A percentile compares a stretch with the other conserved stretches of the same genome.
phyloP scores from a whole-genome alignment of 176 grass and related monocot species.

The Carex kokanica region DNA sequence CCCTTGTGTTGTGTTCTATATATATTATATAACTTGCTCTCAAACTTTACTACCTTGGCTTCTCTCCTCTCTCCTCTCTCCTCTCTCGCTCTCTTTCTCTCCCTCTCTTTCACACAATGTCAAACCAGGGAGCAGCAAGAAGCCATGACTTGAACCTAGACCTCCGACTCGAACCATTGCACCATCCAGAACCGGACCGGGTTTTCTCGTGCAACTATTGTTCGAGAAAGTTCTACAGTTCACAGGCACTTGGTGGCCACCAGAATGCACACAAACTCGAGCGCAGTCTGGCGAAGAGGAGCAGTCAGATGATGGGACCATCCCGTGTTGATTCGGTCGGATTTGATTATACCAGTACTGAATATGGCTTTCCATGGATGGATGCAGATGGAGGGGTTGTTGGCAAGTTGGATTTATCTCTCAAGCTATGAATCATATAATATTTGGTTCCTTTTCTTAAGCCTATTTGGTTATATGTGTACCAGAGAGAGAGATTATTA shows the following conservation, averaged over 20 bases:
- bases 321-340: background rate
- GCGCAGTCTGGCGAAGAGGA: slow-evolving; percentile 74
- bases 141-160: slow-evolving; percentile 45
- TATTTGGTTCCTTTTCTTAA: background rate
- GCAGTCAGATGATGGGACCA: slow-evolving; percentile 17
- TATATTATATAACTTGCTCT: slow-evolving; percentile 15
- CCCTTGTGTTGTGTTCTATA: no score
- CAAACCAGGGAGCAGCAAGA: slow-evolving; percentile 19
- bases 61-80: background rate
- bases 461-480: background rate
- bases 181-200: background rate
- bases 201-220: slow-evolving; percentile 97
- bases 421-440: slow-evolving; percentile 17
- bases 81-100: background rate
- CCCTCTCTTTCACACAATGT: background rate
- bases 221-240: slow-evolving; percentile 70
- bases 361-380: slow-evolving; percentile 2
- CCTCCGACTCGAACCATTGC: slow-evolving; percentile 35
- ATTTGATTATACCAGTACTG: slow-evolving; percentile 14
- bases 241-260: slow-evolving; percentile 92
- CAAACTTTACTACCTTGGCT: background rate
- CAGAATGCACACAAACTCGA: slow-evolving; percentile 99
- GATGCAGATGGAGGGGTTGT: slow-evolving; percentile 11
- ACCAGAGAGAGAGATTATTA: background rate
- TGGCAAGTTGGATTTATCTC: slow-evolving; percentile 24